A percentile compares a stretch with the other conserved stretches of the same genome.
phyloP scores from a whole-genome alignment of 176 grass and related monocot genomes.

The barley (Hordeum vulgare) region DNA sequence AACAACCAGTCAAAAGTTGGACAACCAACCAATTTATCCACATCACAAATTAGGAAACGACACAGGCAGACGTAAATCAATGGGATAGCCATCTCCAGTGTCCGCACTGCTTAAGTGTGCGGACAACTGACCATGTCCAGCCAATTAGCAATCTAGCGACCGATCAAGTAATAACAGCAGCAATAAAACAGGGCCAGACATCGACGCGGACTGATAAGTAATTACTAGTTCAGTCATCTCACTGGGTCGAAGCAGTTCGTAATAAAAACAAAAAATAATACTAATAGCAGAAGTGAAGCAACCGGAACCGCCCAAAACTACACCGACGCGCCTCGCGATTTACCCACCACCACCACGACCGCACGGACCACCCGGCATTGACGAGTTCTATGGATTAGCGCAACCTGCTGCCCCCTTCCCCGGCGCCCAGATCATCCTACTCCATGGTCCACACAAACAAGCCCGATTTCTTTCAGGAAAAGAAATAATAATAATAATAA shows the following conservation, averaged over 20 bases:
- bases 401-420: background rate
- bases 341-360: background rate
- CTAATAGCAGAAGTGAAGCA: background rate
- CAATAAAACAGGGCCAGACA: background rate
- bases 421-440: background rate
- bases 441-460: background rate
- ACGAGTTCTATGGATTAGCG: background rate
- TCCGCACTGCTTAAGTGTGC: no score
- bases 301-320: background rate
- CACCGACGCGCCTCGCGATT: background rate
- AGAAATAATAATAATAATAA: background rate
- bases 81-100: background rate
- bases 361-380: slow-evolving; percentile 6
- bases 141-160: background rate
- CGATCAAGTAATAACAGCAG: background rate
- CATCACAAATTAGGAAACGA: background rate
- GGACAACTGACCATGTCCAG: background rate
- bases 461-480: background rate
- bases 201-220: background rate
- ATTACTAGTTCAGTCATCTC: background rate
- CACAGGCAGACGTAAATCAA: background rate
- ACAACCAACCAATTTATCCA: background rate
- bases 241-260: background rate
- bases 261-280: background rate
- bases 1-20: slow-evolving; percentile 11